Base-by-base conservation (phyloP, 2,329 filamentous ascomycete species). In the Dryadomyces sulphureus region DNA sequence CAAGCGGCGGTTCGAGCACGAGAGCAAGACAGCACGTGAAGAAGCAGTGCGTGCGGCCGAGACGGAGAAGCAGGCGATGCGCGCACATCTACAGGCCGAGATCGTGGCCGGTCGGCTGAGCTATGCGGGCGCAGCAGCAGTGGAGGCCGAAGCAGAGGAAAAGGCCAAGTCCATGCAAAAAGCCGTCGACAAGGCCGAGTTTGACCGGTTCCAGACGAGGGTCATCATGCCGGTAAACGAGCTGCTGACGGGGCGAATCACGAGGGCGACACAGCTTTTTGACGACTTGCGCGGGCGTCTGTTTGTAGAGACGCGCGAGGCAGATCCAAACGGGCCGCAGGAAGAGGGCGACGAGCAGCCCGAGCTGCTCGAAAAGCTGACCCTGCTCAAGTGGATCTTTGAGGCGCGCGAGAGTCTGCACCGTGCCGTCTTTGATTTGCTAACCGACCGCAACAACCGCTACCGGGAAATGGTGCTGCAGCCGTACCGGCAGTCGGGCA, bases 301-400 rank as follows among this genome's bases (percentile, higher is more conserved):
- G 1, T 84, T 83, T 50, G 79, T 78, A 44, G 82, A 86, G 51
- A 81, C 75, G 48, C 81, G 75, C 35, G 68, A 73, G 39, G 68
- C 73, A 4, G 77, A 79, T 51, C 83, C 88, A 0, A 90, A 94
- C 56, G 78, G 87, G 61, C 83, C 88, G 0, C 89, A 95, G 60
- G 88, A 94, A 61, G 90, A 95, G 64, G 90, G 92, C 17, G 90
- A 96, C 54, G 90, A 95, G 60, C 81, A 89, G 59, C 92, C 92
- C 0, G 92, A 98, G 62, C 72, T 96, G 0, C 69, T 96, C 2
- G 92, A 98, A 62, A 94, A 94, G 63, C 71, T 98, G 12, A 96
- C 90, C 0, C 75, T 95, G 41, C 71, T 96, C 14, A 98, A 96
- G 58, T 96, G 92, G 89, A 79, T 96, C 8, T 96, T 95, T 55